These are phyloP conservation scores for Colletotrichum truncatum DNA, from an alignment of 2,329 filamentous ascomycete genomes.

Conservation along the genomic window DNA sequence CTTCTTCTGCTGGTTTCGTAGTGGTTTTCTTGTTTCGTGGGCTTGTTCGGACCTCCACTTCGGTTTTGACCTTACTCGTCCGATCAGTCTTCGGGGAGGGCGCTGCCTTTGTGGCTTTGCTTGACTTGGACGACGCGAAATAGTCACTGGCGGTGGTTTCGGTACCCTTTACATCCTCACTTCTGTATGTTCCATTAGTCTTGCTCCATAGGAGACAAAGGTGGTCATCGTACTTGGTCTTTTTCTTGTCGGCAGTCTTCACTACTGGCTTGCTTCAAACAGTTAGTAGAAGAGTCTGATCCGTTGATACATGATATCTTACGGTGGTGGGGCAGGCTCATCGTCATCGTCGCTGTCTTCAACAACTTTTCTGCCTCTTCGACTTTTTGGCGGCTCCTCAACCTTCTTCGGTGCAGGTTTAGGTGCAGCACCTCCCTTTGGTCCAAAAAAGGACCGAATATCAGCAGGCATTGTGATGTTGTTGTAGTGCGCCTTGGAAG, in stretches of 20 bases:
- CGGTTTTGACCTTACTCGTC: conserved; percentile 48
- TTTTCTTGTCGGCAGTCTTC: conserved; percentile 63
- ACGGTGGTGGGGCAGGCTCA: conserved; percentile 42
- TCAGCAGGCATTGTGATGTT: conserved; percentile 74
- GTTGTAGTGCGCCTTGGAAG: neutral
- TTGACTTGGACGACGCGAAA: conserved; percentile 57
- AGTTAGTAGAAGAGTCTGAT: neutral
- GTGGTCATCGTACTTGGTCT: conserved; percentile 55
- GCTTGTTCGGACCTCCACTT: conserved; percentile 60
- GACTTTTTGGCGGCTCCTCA: conserved; percentile 53
- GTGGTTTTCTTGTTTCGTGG: conserved; percentile 56
- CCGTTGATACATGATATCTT: neutral
- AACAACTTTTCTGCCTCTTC: conserved; percentile 72
- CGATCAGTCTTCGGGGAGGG: conserved; percentile 50
- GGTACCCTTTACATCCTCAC: conserved; percentile 56
- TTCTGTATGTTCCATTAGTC: conserved; percentile 37
- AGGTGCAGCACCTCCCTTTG: conserved; percentile 70
- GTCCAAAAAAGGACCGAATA: conserved; percentile 90
- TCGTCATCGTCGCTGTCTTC: conserved; percentile 87
- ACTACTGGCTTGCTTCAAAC: conserved; percentile 5
- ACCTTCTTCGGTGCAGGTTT: conserved; percentile 57
- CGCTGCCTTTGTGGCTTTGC: conserved; percentile 47
- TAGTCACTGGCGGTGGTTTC: conserved; percentile 66
- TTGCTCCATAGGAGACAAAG: conserved; percentile 3
- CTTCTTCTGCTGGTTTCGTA: conserved; percentile 38